phyloP scores from a whole-genome alignment of 495 filamentous ascomycete species.

The Pseudotulostoma volvatum region DNA sequence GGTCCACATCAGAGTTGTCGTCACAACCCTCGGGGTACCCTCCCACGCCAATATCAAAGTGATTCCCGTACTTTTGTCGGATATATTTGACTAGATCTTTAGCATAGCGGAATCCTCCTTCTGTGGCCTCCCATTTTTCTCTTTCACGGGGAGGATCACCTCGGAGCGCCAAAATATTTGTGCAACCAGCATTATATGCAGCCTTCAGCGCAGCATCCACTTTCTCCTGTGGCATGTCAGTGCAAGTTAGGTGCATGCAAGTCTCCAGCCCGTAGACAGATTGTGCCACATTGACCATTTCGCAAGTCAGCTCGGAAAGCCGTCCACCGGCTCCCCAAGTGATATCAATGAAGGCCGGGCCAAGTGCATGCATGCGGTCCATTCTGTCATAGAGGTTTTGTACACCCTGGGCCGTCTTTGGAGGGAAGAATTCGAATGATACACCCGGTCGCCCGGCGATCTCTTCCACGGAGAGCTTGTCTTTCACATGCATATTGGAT shows the following conservation, averaged over 20 bases:
- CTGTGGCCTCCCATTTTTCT: constrained; percentile 78
- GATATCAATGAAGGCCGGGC: constrained; percentile 91
- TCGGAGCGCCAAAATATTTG: constrained; percentile 89
- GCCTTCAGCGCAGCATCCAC: constrained; percentile 75
- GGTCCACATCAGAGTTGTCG: constrained; percentile 71
- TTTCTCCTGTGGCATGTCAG: constrained; percentile 86
- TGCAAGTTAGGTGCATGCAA: constrained; percentile 98
- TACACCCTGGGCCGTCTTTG: constrained; percentile 95
- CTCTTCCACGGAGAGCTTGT: constrained; percentile 77
- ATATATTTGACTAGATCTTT: constrained; percentile 91
- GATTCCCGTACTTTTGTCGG: constrained; percentile 70
- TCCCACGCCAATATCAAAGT: constrained; percentile 96
- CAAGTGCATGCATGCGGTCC: constrained; percentile 93
- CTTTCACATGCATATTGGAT: constrained; percentile 64
- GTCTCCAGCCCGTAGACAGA: constrained; percentile 94
- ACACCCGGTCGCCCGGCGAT: constrained; percentile 62
- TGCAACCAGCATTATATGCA: constrained; percentile 90
- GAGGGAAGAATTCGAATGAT: constrained; percentile 99
- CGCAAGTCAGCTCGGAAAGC: constrained; percentile 78
- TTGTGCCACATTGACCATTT: constrained; percentile 96
- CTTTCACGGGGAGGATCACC: constrained; percentile 92
- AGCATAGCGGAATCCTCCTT: constrained; percentile 79
- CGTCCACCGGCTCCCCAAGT: constrained; percentile 97
- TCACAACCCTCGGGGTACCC: constrained; percentile 96
- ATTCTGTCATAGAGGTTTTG: constrained; percentile 99